These are phyloP conservation scores for Pichia cephalocereana DNA, from an alignment of 805 yeast species.

Conservation along the genomic window DNA sequence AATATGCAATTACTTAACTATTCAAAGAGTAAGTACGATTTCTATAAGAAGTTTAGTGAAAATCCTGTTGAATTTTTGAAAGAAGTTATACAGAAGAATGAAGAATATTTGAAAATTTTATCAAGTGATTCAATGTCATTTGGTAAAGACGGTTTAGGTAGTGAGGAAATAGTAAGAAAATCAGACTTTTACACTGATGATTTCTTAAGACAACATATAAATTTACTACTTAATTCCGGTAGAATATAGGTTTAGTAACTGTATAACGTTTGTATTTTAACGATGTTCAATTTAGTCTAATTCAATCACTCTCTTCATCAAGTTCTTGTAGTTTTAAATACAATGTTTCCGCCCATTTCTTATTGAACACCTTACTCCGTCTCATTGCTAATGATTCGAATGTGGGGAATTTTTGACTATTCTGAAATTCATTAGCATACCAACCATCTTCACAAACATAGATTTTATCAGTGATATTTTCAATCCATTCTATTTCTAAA, in stretches of 20 bases:
- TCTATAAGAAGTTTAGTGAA: slow-evolving; percentile 62
- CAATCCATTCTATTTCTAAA: slow-evolving; percentile 5
- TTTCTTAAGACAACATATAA: slow-evolving; percentile 68
- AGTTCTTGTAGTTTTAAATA: slow-evolving; percentile 5
- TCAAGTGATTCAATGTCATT: slow-evolving; percentile 55
- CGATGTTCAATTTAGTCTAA: not conserved
- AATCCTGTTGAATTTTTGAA: slow-evolving; percentile 72
- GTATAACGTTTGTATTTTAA: not conserved
- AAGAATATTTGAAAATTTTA: slow-evolving; percentile 75
- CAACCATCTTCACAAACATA: slow-evolving; percentile 22
- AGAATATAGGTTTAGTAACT: slow-evolving; percentile 25
- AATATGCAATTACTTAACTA: slow-evolving; percentile 46
- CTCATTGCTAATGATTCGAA: slow-evolving; percentile 22
- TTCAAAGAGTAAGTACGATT: slow-evolving; percentile 60
- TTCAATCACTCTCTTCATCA: not conserved
- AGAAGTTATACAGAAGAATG: slow-evolving; percentile 69
- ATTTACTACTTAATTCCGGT: slow-evolving; percentile 56
- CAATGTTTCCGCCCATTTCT: slow-evolving; percentile 12
- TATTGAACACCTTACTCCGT: slow-evolving; percentile 10
- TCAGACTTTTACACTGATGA: slow-evolving; percentile 78
- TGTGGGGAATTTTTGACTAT: slow-evolving; percentile 16
- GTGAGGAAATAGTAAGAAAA: slow-evolving; percentile 82
- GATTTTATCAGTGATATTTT: slow-evolving; percentile 2
- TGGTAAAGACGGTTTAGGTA: slow-evolving; percentile 30
- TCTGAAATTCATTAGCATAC: slow-evolving; percentile 7